Evolutionary conservation across 495 filamentous ascomycete genomes (phyloP), one percentile per base, ranked within the genome.

Genomic region (Penicillium paradoxum): DNA sequence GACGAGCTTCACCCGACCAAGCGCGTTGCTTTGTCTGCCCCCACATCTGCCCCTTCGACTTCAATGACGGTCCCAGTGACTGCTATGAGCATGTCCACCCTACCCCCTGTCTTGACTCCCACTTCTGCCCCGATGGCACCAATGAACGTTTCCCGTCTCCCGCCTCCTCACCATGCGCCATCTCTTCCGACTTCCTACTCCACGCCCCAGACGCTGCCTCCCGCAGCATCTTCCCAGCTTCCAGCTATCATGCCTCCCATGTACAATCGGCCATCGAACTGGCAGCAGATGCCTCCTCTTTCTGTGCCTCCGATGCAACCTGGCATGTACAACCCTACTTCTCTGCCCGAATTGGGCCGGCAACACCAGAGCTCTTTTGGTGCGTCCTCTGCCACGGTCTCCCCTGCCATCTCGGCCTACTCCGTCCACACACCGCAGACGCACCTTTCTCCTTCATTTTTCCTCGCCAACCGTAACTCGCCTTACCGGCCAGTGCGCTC

Each of bases 401-500:
- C 74, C 2, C 72, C 74, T 6, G 71, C 70, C 11, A 59, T 68
- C 1, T 70, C 73, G 13, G 71, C 70, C 15, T 77, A 75, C 48
- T 72, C 68, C 13, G 62, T 67, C 14, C 69, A 73, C 55, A 76
- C 74, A 3, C 77, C 77, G 15, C 78, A 79, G 32, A 75, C 63
- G 21, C 79, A 81, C 37, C 68, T 85, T 18, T 87, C 84, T 15
- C 84, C 84, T 11, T 83, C 80, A 1, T 80, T 75, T 60, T 84
- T 83, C 61, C 71, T 84, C 29, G 72, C 73, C 29, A 80, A 87
- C 55, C 73, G 86, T 18, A 82, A 81, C 54, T 97, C 95, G 42
- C 93, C 93, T 1, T 98, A 97, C 69, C 88, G 87, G 54, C 93
- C 93, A 4, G 84, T 98, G 24, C 87, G 91, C 47, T 80, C 85